Evolutionary conservation across 129 eudicot species (phyloP).

Genomic region (Centaurea solstitialis): DNA sequence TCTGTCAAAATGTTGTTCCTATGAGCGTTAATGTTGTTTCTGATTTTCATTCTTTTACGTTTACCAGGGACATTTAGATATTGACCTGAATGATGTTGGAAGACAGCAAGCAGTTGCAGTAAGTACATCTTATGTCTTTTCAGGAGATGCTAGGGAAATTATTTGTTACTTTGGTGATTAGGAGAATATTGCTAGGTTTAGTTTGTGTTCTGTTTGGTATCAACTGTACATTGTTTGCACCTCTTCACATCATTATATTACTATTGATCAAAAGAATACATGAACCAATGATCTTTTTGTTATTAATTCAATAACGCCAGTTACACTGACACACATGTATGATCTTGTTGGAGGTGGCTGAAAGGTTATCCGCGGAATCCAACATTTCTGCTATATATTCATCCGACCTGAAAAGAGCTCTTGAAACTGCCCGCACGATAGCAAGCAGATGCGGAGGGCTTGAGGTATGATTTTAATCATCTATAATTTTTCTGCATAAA

Average conservation of each 20-base stretch:
- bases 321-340: neutral
- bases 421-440: slow-evolving; percentile 74
- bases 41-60: slow-evolving; percentile 17
- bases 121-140: slow-evolving; percentile 31
- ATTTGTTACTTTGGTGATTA: neutral
- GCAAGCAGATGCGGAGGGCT: slow-evolving; percentile 77
- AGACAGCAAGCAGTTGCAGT: slow-evolving; percentile 83
- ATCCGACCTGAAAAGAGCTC: slow-evolving; percentile 86
- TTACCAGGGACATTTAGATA: slow-evolving; percentile 83
- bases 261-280: neutral
- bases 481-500: neutral
- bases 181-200: slow-evolving; percentile 10
- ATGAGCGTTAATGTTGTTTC: slow-evolving; percentile 10
- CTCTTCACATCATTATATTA: slow-evolving; percentile 11
- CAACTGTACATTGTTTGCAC: neutral
- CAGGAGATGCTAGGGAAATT: neutral
- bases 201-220: slow-evolving; percentile 2
- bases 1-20: slow-evolving; percentile 2
- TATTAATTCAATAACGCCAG: neutral
- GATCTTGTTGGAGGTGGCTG: slow-evolving; percentile 71
- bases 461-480: slow-evolving; percentile 57
- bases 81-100: slow-evolving; percentile 83
- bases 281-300: slow-evolving; percentile 6
- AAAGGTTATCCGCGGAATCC: slow-evolving; percentile 67
- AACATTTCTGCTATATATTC: slow-evolving; percentile 74